Base-by-base conservation (phyloP, 2,329 filamentous ascomycete genomes). In the Claviceps digitariae region DNA sequence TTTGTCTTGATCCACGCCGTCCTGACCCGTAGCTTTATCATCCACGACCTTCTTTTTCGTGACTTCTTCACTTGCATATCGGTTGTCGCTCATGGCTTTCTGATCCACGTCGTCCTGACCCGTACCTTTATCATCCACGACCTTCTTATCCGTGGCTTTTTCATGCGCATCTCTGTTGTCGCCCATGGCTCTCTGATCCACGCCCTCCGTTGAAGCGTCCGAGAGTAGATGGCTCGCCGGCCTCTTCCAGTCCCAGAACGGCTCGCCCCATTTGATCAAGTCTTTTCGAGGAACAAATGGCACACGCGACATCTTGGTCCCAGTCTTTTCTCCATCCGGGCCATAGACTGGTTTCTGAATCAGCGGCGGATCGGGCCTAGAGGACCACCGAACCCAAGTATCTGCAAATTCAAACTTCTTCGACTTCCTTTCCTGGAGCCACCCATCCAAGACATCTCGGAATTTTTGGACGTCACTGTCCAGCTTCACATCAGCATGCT, bases 401-500 rank as follows among this genome's bases (percentile, higher is more conserved):
- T 53, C 52, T 23, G 31, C 23, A 17, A 21, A 15, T 21, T 50
- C 29, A 23, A 50, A 47, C 15, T 47, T 48, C 17, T 34, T 34
- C 21, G 17, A 20, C 23, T 41, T 51, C 27, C 52, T 54, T 2
- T 49, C 12, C 1, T n/a, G 12, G 29, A 50, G 51, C 64, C 66
- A 69, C 3, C 63, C 54, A 34, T 58, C 41, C 2, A 68, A 58
- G 0, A 61, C 48, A 3, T 55, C 49, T 2, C 61, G 62, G 48
- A 64, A 69, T n/a, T 59, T 59, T 5, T 57, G 47, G 10, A 69
- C 58, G 5, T 61, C 54, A 25, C 58, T 57, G 48, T 71, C 67
- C 9, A 69, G 63, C 15, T 57, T 57, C 3, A 66, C 64, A 6
- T 63, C 63, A 4, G 61, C 62, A 41, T 69, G 65, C 53, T 66